A percentile compares a stretch with the other conserved stretches of the same genome.
Conservation (phyloP, 257 asterid species). For the Solanum chiquidenum region DNA sequence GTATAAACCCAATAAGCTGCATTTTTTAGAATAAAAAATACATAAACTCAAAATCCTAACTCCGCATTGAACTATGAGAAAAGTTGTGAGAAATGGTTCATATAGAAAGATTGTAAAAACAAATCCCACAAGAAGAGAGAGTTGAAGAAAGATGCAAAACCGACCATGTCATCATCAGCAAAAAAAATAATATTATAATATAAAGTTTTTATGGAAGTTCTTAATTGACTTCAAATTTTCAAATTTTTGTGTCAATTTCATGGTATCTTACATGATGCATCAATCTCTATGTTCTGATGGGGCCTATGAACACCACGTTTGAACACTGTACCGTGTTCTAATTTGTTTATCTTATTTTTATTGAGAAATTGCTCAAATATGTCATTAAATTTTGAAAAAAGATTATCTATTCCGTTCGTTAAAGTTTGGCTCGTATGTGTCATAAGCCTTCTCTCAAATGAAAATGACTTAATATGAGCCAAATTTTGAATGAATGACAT, state of each 20-base stretch:
- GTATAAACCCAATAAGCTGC: background rate
- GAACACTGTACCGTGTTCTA: background rate
- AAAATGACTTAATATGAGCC: no score
- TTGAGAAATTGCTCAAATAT: no score
- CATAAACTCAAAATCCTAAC: background rate
- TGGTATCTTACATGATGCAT: background rate
- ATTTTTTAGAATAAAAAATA: background rate
- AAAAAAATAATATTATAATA: background rate
- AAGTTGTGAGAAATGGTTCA: background rate
- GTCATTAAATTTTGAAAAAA: rapidly evolving
- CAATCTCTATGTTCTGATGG: background rate
- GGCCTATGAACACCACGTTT: background rate
- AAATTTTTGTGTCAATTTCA: background rate
- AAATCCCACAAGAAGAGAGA: background rate
- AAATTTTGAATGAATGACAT: no score
- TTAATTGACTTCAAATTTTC: background rate
- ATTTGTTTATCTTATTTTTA: background rate
- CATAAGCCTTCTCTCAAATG: no score
- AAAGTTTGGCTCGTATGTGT: no score
- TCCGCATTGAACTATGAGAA: background rate
- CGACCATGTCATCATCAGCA: background rate
- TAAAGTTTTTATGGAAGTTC: background rate
- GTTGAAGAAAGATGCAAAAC: background rate
- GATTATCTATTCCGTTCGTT: no score
- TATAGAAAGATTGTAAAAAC: background rate